phyloP scores from a whole-genome alignment of 2,329 filamentous ascomycete genomes.

The Emmonsia crescens region DNA sequence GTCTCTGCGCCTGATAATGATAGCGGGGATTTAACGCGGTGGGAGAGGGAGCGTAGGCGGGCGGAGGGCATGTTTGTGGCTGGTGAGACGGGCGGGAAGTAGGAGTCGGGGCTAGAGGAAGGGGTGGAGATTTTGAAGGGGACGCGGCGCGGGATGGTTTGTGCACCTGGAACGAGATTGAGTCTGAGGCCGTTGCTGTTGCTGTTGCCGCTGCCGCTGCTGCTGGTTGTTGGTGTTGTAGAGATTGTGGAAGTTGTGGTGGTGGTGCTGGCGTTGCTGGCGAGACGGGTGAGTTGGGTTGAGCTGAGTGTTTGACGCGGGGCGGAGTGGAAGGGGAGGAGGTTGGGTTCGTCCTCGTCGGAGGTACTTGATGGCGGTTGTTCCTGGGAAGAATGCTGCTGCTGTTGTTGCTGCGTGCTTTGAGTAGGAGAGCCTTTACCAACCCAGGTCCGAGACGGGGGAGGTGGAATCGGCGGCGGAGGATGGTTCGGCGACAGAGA shows the following conservation, averaged over 20 bases:
- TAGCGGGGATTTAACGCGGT: constrained; percentile 25
- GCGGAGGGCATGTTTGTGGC: constrained; percentile 23
- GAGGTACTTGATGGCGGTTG: constrained; percentile 15
- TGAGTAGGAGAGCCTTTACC: neutral
- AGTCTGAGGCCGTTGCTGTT: constrained; percentile 5
- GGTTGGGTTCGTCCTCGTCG: constrained; percentile 75
- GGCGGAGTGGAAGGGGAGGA: constrained; percentile 50
- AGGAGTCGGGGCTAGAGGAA: constrained; percentile 53
- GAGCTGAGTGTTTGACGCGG: neutral
- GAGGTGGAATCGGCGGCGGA: constrained; percentile 7
- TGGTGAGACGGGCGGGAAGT: constrained; percentile 38
- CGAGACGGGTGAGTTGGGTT: constrained; percentile 20
- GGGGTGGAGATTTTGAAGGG: constrained; percentile 27
- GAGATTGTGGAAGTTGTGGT: constrained; percentile 12
- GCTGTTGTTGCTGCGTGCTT: constrained; percentile 5
- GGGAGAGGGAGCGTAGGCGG: constrained; percentile 20
- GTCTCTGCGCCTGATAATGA: constrained; percentile 22
- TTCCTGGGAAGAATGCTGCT: constrained; percentile 14
- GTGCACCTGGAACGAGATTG: neutral
- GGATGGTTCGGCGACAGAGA: neutral
- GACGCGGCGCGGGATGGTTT: constrained; percentile 8
- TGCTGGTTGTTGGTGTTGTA: constrained; percentile 8
- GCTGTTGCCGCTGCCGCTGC: constrained; percentile 8
- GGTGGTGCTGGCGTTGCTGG: constrained; percentile 26
- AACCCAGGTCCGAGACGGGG: constrained; percentile 11